Evolutionary conservation across 352 stramenopile genomes (phyloP).

Genomic region (Phytopythium mirpurense): DNA sequence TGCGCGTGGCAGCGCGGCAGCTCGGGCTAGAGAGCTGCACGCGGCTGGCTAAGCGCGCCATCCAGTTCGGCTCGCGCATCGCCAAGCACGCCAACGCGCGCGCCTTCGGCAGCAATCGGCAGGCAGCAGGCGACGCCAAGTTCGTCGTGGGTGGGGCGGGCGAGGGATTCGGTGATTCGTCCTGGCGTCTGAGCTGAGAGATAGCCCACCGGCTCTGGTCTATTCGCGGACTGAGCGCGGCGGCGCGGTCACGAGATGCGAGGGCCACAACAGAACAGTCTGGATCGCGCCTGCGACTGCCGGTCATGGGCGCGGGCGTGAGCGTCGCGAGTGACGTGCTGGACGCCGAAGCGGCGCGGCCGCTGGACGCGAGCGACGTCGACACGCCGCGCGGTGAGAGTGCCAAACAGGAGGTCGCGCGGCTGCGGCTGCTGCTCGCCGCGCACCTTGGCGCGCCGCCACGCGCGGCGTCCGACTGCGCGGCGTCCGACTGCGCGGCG

Average conservation of each 20-base stretch:
- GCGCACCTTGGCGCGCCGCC: background rate
- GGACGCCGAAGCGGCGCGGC: constrained; percentile 7
- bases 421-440: constrained; percentile 9
- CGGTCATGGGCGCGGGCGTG: constrained; percentile 9
- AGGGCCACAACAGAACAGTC: no score
- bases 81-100: constrained; percentile 81
- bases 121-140: constrained; percentile 36
- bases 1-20: constrained; percentile 71
- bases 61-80: constrained; percentile 93
- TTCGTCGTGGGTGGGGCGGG: constrained; percentile 10
- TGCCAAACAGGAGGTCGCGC: constrained; percentile 18
- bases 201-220: no score
- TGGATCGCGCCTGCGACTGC: background rate
- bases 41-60: constrained; percentile 89
- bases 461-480: no score
- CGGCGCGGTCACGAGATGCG: no score
- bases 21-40: constrained; percentile 63
- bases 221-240: no score
- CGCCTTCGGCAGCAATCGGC: constrained; percentile 40
- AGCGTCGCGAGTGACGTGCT: constrained; percentile 5
- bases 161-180: no score
- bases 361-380: constrained; percentile 21
- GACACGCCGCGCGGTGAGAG: constrained; percentile 11
- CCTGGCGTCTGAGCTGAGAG: no score
- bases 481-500: no score